Evolutionary conservation across 1,284 basidiomycete genomes (phyloP).

Genomic region (Wolfiporia cocos): DNA sequence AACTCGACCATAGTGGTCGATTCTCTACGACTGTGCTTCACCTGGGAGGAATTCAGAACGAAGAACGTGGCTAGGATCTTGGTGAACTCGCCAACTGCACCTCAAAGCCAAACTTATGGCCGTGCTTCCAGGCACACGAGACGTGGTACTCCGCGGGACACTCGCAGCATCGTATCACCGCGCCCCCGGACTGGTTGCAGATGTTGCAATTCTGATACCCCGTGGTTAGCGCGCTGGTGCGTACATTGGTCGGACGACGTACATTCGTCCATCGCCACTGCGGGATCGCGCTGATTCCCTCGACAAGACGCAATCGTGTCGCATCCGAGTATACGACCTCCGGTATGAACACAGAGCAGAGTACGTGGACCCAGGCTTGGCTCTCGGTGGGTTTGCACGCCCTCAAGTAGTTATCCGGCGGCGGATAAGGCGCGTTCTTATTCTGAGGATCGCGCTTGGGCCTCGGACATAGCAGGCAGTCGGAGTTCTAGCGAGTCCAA

Average conservation of each 20-base stretch:
- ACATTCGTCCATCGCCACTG: conserved; percentile 60
- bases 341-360: conserved; percentile 86
- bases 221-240: neutral
- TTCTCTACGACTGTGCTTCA: conserved; percentile 68
- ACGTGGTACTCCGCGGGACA: conserved; percentile 81
- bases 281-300: conserved; percentile 80
- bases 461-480: conserved; percentile 73
- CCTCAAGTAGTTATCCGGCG: conserved; percentile 69
- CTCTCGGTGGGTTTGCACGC: conserved; percentile 93
- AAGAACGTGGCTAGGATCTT: too few relatives aligned
- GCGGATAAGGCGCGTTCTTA: conserved; percentile 36
- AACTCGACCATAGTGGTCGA: conserved; percentile 70
- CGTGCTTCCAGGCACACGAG: conserved; percentile 84
- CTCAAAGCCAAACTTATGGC: conserved; percentile 87
- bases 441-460: conserved; percentile 41
- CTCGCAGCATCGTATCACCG: conserved; percentile 79
- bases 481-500: conserved; percentile 43
- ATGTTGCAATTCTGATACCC: conserved; percentile 53
- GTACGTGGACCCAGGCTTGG: conserved; percentile 86
- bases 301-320: conserved; percentile 65
- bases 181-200: conserved; percentile 64
- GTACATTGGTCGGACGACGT: conserved; percentile 22
- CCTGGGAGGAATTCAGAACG: conserved; percentile 35
- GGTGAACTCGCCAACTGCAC: conserved; percentile 64
- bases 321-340: conserved; percentile 81